A percentile compares a stretch with the other conserved stretches of the same genome.
These are phyloP conservation scores for Candida neerlandica DNA, from an alignment of 1,139 yeast genomes.

Conservation along the genomic window DNA sequence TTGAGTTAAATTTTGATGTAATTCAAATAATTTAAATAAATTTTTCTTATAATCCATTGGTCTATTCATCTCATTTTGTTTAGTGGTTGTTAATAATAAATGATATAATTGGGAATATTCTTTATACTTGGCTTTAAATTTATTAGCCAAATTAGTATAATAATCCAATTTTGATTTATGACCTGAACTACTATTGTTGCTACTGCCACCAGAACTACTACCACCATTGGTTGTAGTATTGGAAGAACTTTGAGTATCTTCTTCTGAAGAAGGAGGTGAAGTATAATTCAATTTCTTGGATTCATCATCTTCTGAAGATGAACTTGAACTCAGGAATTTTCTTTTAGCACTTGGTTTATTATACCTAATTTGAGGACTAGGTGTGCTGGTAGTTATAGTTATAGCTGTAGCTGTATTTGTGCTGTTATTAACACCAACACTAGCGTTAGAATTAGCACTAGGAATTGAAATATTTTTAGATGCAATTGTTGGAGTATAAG, in stretches of 20 bases:
- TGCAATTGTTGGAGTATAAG: conserved; percentile 1
- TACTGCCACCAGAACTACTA: neutral
- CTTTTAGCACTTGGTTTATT: conserved; percentile 10
- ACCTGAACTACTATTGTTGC: neutral
- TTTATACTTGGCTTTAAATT: conserved; percentile 39
- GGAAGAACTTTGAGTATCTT: conserved; percentile 13
- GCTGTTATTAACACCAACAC: neutral
- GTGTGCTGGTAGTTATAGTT: neutral
- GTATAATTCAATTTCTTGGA: conserved; percentile 21
- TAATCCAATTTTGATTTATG: conserved; percentile 19
- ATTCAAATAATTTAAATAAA: conserved; percentile 33
- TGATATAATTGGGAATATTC: conserved; percentile 42
- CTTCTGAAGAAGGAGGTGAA: conserved; percentile 35
- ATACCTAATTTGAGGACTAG: neutral
- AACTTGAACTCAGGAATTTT: conserved; percentile 17
- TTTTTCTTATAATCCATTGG: conserved; percentile 19
- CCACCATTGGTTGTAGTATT: neutral
- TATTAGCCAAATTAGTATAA: conserved; percentile 33
- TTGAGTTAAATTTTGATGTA: conserved; percentile 36
- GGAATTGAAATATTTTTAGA: conserved; percentile 10
- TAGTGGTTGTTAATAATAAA: conserved; percentile 18
- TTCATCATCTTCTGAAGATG: conserved; percentile 24
- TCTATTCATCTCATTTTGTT: conserved; percentile 14
- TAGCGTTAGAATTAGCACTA: neutral
- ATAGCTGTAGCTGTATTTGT: too few relatives aligned